Base-by-base conservation (phyloP, 2,329 filamentous ascomycete genomes). In the Stagonosporopsis rhizophila region DNA sequence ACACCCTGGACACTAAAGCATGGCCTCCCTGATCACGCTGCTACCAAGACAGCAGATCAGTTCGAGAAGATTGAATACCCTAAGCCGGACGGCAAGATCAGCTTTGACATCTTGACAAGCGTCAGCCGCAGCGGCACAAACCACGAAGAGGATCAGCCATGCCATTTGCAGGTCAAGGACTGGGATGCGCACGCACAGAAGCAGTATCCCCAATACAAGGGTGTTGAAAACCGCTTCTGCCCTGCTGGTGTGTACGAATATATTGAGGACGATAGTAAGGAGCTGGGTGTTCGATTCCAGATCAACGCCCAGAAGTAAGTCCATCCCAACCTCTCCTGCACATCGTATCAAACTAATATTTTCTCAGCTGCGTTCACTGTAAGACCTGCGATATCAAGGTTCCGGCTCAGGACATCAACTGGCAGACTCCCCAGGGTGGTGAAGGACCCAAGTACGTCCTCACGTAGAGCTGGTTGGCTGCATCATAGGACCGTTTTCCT, bases 381-480 rank as follows among this genome's bases (percentile, higher is more conserved):
- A 99, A 99, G 85, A 99, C 95, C 14, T 99, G 95, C 76, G 95
- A 99, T 77, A 99, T 99, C 81, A 99, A 99, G 81, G 94, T 92
- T 15, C 95, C 95, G 7, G 86, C 89, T 60, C 95, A 99, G 80
- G 95, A 98, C 74, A 98, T 99, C 78, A 97, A 96, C 77, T 96
- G 77, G 75, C 65, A 92, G 67, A 95, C 95, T 28, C 95, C 95
- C 6, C 92, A 97, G 75, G 93, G 95, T 64, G 95, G 94, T 47
- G 95, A 88, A 71, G 86, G 86, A 4, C 86, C 86, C 8, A 88
- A 88, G 72, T 89, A 89, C 68, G 81, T 82, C 49, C 81, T 87
- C 77, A 88, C 85, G n/a, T 77, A 54, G 17, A 15, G 15, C 11
- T 4, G 8, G 14, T 9, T 22, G 14, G 14, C 12, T 22, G 14